Evolutionary conservation across 805 yeast species (phyloP).

Genomic region (Priceomyces haplophilus): DNA sequence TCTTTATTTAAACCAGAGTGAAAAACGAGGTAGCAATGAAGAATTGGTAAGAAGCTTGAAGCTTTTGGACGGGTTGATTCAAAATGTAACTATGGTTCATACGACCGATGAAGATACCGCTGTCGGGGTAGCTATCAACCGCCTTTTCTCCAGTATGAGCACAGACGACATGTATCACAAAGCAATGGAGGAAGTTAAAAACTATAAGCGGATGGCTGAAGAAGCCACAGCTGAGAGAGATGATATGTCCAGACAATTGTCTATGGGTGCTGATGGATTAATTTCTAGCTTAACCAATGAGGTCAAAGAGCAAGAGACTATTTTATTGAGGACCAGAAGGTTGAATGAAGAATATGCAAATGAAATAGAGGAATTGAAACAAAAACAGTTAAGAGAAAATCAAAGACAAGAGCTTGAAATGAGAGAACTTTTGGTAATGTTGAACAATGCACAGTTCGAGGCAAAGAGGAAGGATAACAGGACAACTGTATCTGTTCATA

Average conservation of each 20-base stretch:
- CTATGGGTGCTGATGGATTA: slow-evolving; percentile 75
- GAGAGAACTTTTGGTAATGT: slow-evolving; percentile 64
- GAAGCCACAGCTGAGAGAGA: slow-evolving; percentile 57
- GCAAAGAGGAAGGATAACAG: slow-evolving; percentile 29
- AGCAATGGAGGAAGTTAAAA: slow-evolving; percentile 56
- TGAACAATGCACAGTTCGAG: slow-evolving; percentile 47
- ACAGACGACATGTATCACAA: slow-evolving; percentile 84
- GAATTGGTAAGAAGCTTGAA: slow-evolving; percentile 52
- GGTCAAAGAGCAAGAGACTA: slow-evolving; percentile 57
- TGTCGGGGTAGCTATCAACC: slow-evolving; percentile 72
- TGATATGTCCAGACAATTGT: slow-evolving; percentile 61
- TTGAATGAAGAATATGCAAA: slow-evolving; percentile 56
- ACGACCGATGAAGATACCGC: slow-evolving; percentile 47
- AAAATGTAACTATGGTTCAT: slow-evolving; percentile 55
- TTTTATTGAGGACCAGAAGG: slow-evolving; percentile 58
- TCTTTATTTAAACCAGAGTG: slow-evolving; percentile 53
- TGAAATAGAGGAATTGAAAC: slow-evolving; percentile 62
- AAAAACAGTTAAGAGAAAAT: slow-evolving; percentile 58
- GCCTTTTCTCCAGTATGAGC: slow-evolving; percentile 64
- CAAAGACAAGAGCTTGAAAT: slow-evolving; percentile 75
- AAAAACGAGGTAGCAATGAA: slow-evolving; percentile 44
- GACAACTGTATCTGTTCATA: slow-evolving; percentile 34
- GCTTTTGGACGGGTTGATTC: slow-evolving; percentile 61
- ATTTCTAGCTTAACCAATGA: slow-evolving; percentile 59
- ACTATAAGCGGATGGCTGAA: slow-evolving; percentile 50